Percentiles rank a stretch among this genome's conserved stretches.
Evolutionary conservation across 148 eudicot species (phyloP).

Genomic region (Bassia scoparia): DNA sequence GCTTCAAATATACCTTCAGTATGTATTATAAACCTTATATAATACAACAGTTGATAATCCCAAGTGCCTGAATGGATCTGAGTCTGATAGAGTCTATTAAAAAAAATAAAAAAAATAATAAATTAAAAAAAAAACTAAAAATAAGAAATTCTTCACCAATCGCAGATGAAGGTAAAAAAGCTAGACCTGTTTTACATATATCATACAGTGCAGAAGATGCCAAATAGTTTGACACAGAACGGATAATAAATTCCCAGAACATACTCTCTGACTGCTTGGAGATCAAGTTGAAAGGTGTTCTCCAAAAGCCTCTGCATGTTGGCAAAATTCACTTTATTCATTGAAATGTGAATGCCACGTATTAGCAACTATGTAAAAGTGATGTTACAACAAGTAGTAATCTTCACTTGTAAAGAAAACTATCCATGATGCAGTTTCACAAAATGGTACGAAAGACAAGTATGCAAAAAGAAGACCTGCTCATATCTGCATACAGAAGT

Average conservation of each 20-base stretch:
- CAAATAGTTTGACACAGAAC: background rate
- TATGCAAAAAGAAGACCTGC: constrained; percentile 91
- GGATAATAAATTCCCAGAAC: constrained; percentile 21
- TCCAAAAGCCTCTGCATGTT: constrained; percentile 88
- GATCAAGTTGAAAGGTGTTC: constrained; percentile 88
- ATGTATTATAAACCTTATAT: background rate
- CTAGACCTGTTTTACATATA: no score
- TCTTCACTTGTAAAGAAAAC: constrained; percentile 74
- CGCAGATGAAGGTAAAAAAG: background rate
- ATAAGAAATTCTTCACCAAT: background rate
- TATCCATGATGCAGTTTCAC: constrained; percentile 78
- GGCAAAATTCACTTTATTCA: constrained; percentile 6
- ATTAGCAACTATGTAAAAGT: constrained; percentile 1
- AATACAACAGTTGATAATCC: background rate
- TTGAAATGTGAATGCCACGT: background rate
- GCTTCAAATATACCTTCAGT: background rate
- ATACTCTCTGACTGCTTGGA: constrained; percentile 90
- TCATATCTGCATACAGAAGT: constrained; percentile 58
- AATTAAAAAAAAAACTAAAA: no score
- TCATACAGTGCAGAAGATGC: background rate
- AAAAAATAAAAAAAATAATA: no score
- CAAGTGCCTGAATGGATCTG: background rate
- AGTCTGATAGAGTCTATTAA: background rate
- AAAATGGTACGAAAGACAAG: constrained; percentile 83
- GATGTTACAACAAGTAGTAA: constrained; percentile 6